A percentile compares a stretch with the other conserved stretches of the same genome.
phyloP scores from a whole-genome alignment of 176 grass and related monocot genomes.

The Otatea glauca region DNA sequence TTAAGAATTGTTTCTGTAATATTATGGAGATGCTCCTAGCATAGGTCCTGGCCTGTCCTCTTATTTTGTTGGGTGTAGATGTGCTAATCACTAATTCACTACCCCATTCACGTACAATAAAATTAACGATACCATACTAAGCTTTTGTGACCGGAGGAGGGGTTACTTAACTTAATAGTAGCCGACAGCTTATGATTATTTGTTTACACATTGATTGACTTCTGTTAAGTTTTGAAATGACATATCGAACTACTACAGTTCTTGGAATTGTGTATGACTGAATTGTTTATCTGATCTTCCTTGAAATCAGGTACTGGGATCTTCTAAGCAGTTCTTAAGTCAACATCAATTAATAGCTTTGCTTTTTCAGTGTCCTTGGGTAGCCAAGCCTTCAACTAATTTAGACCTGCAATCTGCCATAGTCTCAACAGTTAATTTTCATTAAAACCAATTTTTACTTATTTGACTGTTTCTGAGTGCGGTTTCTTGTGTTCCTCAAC shows the following conservation, averaged over 20 bases:
- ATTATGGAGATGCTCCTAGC: not conserved
- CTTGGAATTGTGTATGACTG: not conserved
- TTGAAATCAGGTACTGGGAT: slow-evolving; percentile 28
- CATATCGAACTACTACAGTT: not conserved
- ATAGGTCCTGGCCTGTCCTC: not conserved
- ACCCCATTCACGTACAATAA: slow-evolving; percentile 27
- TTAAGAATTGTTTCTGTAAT: not conserved
- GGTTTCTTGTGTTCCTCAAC: not conserved
- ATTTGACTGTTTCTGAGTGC: not conserved
- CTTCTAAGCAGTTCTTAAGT: slow-evolving; percentile 27
- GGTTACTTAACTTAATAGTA: not conserved
- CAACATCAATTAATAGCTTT: slow-evolving; percentile 38
- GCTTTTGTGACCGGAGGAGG: not conserved
- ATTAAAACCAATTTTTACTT: not conserved
- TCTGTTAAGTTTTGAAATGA: slow-evolving; percentile 28
- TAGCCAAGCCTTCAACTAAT: slow-evolving; percentile 15
- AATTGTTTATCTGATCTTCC: slow-evolving; percentile 30
- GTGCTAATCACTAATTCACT: slow-evolving; percentile 10
- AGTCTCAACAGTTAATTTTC: not conserved
- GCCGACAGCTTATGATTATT: not conserved
- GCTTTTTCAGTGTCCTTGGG: slow-evolving; percentile 10
- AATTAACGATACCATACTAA: slow-evolving; percentile 16
- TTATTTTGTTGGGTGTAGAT: not conserved
- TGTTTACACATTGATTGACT: slow-evolving; percentile 17
- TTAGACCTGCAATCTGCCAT: not conserved